These are phyloP conservation scores for Lodderomyces elongisporus DNA, from an alignment of 1,139 yeast species.

Conservation along the genomic window DNA sequence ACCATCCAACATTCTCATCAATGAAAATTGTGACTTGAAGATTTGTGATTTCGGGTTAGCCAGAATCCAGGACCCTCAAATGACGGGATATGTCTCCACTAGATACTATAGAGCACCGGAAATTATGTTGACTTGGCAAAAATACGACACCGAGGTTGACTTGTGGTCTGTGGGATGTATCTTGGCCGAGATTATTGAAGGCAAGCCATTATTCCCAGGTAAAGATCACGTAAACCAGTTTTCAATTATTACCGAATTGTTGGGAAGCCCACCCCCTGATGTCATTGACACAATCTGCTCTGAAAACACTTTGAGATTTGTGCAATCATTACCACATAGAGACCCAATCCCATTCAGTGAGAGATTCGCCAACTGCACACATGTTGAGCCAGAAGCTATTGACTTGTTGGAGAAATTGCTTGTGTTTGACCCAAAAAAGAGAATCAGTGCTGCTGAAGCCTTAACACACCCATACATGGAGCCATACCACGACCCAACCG, in stretches of 20 bases:
- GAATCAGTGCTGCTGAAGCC: constrained; percentile 90
- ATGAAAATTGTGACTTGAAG: constrained; percentile 93
- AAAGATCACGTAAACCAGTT: constrained; percentile 98
- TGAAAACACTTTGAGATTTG: constrained; percentile 91
- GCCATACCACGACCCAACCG: constrained; percentile 97
- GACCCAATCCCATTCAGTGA: constrained; percentile 86
- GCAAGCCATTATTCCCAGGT: constrained; percentile 98
- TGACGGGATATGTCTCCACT: constrained; percentile 98
- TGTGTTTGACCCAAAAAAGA: constrained; percentile 88
- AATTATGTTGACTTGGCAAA: constrained; percentile 99
- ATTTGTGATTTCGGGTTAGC: constrained; percentile 98
- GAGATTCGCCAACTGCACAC: constrained; percentile 61
- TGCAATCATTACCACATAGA: constrained; percentile 86
- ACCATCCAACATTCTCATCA: constrained; percentile 87
- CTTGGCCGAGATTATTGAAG: constrained; percentile 97
- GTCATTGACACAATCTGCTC: constrained; percentile 95
- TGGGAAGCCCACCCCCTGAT: constrained; percentile 95
- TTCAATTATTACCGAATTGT: constrained; percentile 88
- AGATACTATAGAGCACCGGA: constrained; percentile 98
- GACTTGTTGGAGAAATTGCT: constrained; percentile 86
- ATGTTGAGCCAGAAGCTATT: constrained; percentile 87
- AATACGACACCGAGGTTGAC: constrained; percentile 97
- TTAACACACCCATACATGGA: constrained; percentile 87
- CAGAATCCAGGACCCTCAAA: constrained; percentile 95
- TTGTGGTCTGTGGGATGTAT: constrained; percentile 99